Base-by-base conservation (phyloP, 257 asterid genomes). In the Solanum ossicruentum region DNA sequence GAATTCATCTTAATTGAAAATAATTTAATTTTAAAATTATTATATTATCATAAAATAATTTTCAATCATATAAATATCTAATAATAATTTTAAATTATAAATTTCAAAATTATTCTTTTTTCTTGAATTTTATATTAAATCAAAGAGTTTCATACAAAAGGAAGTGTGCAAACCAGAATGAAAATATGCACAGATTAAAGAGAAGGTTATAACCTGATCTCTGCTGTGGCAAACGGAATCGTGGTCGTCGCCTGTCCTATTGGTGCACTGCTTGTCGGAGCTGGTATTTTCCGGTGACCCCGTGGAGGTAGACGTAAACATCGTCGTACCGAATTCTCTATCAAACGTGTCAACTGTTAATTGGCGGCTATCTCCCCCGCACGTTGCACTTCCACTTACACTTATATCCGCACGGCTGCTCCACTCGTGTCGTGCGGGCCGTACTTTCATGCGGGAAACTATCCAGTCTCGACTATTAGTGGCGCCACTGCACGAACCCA, bases 201-300 rank as follows among this genome's bases (percentile, higher is more conserved):
- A 28, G 23, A 32, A 16, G 43, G 2, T 6, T 39, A 45, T 36
- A 3, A 56, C 98, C 95, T 89, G 92, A 52, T 92, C 71, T 88
- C 90, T 86, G 77, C 94, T 90, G 86, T 88, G 97, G 84, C 90
- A 89, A 52, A 86, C 90, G 23, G 97, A 93, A 83, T 94, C 98
- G 61, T 86, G 92, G 73, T 95, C 97, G 7, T 96, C 98, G 67
- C 85, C 87, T 55, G 92, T 89, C 88, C 88, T 83, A 28, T 47
- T 92, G 58, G 93, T 88, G 67, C 89, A 88, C 20, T 91, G 95
- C 43, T 90, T 91, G 84, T 87, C 97, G 87, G 98, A 93, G 89
- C 95, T 91, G 75, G 98, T 94, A 83, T 93, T 92, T 84, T 82
- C 98, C 92, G 92, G 95, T 83, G 98, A 94, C 39, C 91, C 93